Conservation (phyloP, 2,329 filamentous ascomycete species). For the Bisporella sp. region DNA sequence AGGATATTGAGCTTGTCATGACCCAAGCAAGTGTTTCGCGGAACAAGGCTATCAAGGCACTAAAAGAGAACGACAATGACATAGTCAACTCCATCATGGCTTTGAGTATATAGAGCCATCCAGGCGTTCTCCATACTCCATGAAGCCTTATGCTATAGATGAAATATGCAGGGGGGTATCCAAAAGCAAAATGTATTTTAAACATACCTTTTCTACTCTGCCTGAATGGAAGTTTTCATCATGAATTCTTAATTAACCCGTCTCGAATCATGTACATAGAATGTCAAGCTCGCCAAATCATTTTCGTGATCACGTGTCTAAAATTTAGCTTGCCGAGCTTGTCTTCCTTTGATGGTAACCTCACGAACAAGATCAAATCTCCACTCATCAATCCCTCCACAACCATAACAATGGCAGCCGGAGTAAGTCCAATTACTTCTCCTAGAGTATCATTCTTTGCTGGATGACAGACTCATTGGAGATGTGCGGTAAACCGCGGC, state of each 20-base stretch:
- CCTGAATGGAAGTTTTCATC: too few relatives aligned
- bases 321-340: constrained; percentile 3
- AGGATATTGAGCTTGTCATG: constrained; percentile 99
- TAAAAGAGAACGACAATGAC: constrained; percentile 99
- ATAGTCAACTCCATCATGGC: constrained; percentile 99
- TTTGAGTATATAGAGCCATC: constrained; percentile 62
- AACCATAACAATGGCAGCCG: constrained; percentile 55
- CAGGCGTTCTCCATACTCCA: too few relatives aligned
- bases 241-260: too few relatives aligned
- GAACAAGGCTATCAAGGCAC: constrained; percentile 97
- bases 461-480: background rate
- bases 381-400: constrained; percentile 40
- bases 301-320: too few relatives aligned
- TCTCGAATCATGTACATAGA: too few relatives aligned
- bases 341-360: constrained; percentile 18
- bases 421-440: constrained; percentile 46
- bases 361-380: constrained; percentile 34
- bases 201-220: too few relatives aligned
- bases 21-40: constrained; percentile 92
- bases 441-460: too few relatives aligned
- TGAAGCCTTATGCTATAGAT: too few relatives aligned
- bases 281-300: too few relatives aligned
- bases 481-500: constrained; percentile 9
- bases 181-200: too few relatives aligned
- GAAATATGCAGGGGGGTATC: too few relatives aligned